Evolutionary conservation across 768 basidiomycete genomes (phyloP).

Genomic region (Amanita inopinata): DNA sequence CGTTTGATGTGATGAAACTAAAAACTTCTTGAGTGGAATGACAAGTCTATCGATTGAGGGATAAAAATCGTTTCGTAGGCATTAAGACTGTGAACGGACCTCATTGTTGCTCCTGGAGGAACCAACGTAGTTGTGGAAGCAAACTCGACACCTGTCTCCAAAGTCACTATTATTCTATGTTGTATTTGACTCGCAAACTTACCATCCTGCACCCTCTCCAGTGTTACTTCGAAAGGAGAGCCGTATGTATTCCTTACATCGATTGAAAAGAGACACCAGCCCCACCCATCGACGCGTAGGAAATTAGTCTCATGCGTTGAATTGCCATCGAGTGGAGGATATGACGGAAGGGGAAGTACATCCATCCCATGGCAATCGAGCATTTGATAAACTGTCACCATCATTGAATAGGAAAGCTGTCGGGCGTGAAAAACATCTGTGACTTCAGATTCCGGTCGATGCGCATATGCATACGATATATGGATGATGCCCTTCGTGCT

Average conservation of each 20-base stretch:
- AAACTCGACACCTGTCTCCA: conserved; percentile 26
- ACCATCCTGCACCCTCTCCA: conserved; percentile 63
- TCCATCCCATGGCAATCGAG: conserved; percentile 83
- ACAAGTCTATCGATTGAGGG: conserved; percentile 35
- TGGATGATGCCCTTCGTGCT: conserved; percentile 76
- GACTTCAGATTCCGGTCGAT: conserved; percentile 30
- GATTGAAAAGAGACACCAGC: conserved; percentile 82
- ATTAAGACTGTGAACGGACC: conserved; percentile 34
- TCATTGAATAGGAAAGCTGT: conserved; percentile 78
- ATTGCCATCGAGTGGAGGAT: conserved; percentile 15
- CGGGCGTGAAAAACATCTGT: conserved; percentile 71
- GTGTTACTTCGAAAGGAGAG: conserved; percentile 80
- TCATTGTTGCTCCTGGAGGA: conserved; percentile 80
- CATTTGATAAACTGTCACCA: conserved; percentile 93
- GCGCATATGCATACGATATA: conserved; percentile 71
- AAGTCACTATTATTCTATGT: background rate
- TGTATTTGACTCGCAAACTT: conserved; percentile 8
- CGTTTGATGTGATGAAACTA: conserved; percentile 46
- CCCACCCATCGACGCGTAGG: conserved; percentile 37
- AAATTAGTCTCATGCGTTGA: conserved; percentile 21
- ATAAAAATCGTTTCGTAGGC: background rate
- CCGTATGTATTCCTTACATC: conserved; percentile 92
- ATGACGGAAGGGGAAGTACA: conserved; percentile 54
- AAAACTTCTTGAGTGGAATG: conserved; percentile 63
- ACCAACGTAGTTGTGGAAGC: conserved; percentile 47